Conservation (phyloP, 2,329 filamentous ascomycete species). For the Dactylellina parvicollis region DNA sequence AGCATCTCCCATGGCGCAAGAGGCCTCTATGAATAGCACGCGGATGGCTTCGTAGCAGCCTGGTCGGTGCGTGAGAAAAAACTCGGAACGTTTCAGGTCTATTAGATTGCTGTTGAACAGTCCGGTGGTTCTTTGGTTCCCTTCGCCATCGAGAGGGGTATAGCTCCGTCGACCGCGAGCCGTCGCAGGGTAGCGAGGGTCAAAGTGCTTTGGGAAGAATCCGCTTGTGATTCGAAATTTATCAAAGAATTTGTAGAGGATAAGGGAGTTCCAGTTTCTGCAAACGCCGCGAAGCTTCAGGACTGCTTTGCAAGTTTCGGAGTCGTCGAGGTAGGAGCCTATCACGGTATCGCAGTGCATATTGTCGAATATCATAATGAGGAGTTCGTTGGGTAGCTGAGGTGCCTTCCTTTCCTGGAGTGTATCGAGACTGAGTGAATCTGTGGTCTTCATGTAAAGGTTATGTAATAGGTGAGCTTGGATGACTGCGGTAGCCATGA, state of each 20-base stretch:
- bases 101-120: background rate
- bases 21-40: constrained; percentile 2
- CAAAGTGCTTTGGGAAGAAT: constrained; percentile 3
- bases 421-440: too few relatives aligned
- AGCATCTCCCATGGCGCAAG: constrained; percentile 9
- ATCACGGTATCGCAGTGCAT: background rate
- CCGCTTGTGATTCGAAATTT: constrained; percentile 5
- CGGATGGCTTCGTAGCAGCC: background rate
- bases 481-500: too few relatives aligned
- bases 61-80: background rate
- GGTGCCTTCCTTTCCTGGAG: too few relatives aligned
- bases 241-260: background rate
- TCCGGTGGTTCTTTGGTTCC: background rate
- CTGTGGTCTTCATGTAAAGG: too few relatives aligned
- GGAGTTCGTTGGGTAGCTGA: constrained; percentile 22
- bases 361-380: background rate
- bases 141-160: background rate
- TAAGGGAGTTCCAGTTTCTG: background rate
- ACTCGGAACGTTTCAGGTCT: constrained; percentile 11
- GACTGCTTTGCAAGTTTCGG: background rate
- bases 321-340: constrained; percentile 9
- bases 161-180: background rate
- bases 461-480: too few relatives aligned
- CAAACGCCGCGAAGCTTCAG: background rate
- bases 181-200: background rate